Evolutionary conservation across 768 basidiomycete species (phyloP), one percentile per base, ranked within the genome.

Genomic region (Leucocoprinus birnbaumii): DNA sequence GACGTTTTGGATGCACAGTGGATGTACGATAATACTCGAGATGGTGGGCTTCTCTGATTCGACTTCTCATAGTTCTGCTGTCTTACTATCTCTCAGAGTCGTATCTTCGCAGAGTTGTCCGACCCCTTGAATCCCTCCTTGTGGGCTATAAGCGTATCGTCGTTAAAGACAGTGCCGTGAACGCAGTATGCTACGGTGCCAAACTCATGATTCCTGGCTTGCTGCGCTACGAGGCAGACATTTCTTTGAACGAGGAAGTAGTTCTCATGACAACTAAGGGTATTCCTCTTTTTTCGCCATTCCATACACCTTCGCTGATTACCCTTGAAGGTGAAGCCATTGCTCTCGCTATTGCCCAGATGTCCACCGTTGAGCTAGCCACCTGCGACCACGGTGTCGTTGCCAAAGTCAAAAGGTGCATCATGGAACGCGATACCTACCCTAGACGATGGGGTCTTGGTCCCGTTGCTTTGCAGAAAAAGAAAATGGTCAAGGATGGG

Each of bases 121-220:
- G 90, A 57, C 97, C 97, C 8, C 78, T 99, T 57, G 97, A 99
- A 75, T 92, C 88, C 53, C 80, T 99, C 53, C 80, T 99, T 65
- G 83, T 93, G 57, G 93, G 94, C 51, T 98, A 98, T 78, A 99
- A 98, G 75, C 89, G 97, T 56, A 93, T 99, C 58, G 97, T 99
- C 35, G 95, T 99, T 61, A 98, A 98, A 73, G 97, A 99, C 72
- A 95, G 92, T 63, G 94, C 97, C 18, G 96, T 99, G 65, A 99
- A 98, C 65, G 97, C 97, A 48, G 92, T 99, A 57, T 98, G 96
- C 76, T 98, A 99, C 71, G 97, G 97, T 59, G 97, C 97, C 55
- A 98, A 98, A 71, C 87, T 99, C 66, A 99, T 99, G 97, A 94
- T 99, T 63, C 97, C 97, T 60, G 97, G 97, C 69, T 80, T 99